These are phyloP conservation scores for Geosmithia putterillii DNA, from an alignment of 2,329 filamentous ascomycete species.

Conservation along the genomic window DNA sequence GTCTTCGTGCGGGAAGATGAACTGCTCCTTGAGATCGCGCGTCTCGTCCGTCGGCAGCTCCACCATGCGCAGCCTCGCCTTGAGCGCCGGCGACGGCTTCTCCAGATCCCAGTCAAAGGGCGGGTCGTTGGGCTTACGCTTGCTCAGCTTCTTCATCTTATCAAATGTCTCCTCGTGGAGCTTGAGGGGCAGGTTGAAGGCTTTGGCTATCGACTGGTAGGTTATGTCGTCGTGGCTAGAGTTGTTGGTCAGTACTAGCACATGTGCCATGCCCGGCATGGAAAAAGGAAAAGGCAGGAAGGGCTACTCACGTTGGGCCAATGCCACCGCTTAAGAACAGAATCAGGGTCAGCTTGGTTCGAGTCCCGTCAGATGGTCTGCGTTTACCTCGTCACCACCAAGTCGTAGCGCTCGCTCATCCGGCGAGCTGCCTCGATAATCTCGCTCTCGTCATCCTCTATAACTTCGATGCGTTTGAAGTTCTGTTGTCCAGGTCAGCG, in stretches of 20 bases:
- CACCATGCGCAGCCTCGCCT: conserved; percentile 83
- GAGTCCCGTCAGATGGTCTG: neutral
- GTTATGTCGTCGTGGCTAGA: conserved; percentile 94
- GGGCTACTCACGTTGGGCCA: conserved; percentile 65
- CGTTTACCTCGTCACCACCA: conserved; percentile 69
- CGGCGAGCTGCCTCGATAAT: conserved; percentile 78
- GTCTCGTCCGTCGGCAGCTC: conserved; percentile 65
- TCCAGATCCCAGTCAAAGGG: conserved; percentile 78
- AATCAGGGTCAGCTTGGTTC: conserved; percentile 1
- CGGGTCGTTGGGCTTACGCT: conserved; percentile 58
- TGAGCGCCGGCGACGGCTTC: conserved; percentile 61
- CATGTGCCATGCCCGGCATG: neutral
- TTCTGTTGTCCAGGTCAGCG: conserved; percentile 26
- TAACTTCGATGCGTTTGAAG: conserved; percentile 81
- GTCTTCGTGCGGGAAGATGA: conserved; percentile 66
- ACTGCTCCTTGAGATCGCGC: conserved; percentile 55
- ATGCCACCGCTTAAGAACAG: conserved; percentile 63
- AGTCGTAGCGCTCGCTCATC: conserved; percentile 85
- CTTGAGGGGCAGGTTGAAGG: conserved; percentile 64
- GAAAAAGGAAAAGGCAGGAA: neutral
- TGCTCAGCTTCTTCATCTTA: conserved; percentile 74
- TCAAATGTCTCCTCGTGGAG: conserved; percentile 66
- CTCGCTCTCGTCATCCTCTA: conserved; percentile 81
- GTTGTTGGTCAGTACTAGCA: neutral
- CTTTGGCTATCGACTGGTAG: conserved; percentile 85